Conservation (phyloP, 805 yeast species). For the Wickerhamiella dianesei region DNA sequence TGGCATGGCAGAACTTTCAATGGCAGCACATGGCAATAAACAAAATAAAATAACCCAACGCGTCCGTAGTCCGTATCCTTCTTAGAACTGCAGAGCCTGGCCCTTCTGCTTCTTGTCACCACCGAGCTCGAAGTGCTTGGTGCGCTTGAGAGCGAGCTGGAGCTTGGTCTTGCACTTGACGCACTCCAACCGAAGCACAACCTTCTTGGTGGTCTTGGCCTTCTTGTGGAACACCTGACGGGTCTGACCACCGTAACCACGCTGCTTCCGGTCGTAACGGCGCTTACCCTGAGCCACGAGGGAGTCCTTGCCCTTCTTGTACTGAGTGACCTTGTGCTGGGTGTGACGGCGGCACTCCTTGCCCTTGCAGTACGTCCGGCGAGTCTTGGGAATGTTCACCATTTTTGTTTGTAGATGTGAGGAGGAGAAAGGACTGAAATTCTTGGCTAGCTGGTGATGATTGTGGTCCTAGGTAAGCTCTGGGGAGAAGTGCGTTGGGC, state of each 20-base stretch:
- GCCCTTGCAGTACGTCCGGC: slow-evolving; percentile 99
- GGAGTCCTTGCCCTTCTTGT: slow-evolving; percentile 99
- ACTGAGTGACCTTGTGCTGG: slow-evolving; percentile 99
- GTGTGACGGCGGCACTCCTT: slow-evolving; percentile 98
- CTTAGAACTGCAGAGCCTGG: slow-evolving; percentile 97
- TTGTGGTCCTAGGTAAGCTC: not conserved
- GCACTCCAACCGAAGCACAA: slow-evolving; percentile 98
- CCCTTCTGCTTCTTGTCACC: slow-evolving; percentile 99
- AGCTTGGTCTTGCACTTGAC: slow-evolving; percentile 96
- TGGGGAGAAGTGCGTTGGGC: not conserved
- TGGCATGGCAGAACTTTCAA: too few relatives aligned
- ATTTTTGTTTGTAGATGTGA: slow-evolving; percentile 17
- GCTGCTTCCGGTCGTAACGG: slow-evolving; percentile 99
- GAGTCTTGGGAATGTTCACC: slow-evolving; percentile 99
- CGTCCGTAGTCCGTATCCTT: not conserved
- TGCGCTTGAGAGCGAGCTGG: slow-evolving; percentile 96
- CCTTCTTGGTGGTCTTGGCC: slow-evolving; percentile 99
- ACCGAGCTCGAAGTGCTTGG: slow-evolving; percentile 99
- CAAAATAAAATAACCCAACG: slow-evolving; percentile 1
- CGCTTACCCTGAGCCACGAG: slow-evolving; percentile 99
- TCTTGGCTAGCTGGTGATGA: not conserved
- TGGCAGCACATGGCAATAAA: not conserved
- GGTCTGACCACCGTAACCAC: slow-evolving; percentile 99
- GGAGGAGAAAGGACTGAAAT: not conserved
- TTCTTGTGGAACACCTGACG: slow-evolving; percentile 99